phyloP scores from a whole-genome alignment of 768 basidiomycete genomes.

The Ramaria sp. region DNA sequence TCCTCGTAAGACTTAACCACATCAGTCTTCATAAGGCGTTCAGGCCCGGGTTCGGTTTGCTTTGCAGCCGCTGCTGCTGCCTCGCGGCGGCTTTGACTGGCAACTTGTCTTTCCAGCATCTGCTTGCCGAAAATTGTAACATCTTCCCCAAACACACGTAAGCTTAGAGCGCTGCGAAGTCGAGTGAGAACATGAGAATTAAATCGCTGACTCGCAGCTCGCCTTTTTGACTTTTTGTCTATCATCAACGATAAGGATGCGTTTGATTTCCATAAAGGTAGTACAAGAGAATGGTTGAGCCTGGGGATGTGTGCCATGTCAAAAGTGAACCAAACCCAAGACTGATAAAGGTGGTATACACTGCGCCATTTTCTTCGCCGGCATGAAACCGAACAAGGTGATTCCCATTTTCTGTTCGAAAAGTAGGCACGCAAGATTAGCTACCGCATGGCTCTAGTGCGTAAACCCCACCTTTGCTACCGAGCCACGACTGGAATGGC shows the following conservation, averaged over 20 bases:
- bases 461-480: conserved; percentile 37
- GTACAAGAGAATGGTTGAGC: conserved; percentile 64
- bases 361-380: conserved; percentile 37
- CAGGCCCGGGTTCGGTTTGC: not conserved
- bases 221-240: conserved; percentile 96
- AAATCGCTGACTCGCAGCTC: conserved; percentile 11
- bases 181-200: conserved; percentile 1
- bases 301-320: conserved; percentile 24
- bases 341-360: conserved; percentile 30
- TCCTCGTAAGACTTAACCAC: not conserved
- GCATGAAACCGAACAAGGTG: conserved; percentile 61
- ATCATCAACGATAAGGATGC: conserved; percentile 85
- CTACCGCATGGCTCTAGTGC: conserved; percentile 6
- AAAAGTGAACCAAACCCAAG: not conserved
- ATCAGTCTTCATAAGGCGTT: not conserved
- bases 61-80: not conserved
- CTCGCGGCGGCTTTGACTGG: conserved; percentile 4
- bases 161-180: conserved; percentile 61
- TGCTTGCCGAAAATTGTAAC: conserved; percentile 39
- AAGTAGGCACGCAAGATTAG: not conserved
- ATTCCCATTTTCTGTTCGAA: conserved; percentile 47
- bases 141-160: conserved; percentile 77
- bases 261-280: conserved; percentile 95
- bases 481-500: conserved; percentile 44
- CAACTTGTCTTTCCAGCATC: not conserved